Evolutionary conservation across 2,329 filamentous ascomycete genomes (phyloP).

Genomic region (Didymella glomerata): DNA sequence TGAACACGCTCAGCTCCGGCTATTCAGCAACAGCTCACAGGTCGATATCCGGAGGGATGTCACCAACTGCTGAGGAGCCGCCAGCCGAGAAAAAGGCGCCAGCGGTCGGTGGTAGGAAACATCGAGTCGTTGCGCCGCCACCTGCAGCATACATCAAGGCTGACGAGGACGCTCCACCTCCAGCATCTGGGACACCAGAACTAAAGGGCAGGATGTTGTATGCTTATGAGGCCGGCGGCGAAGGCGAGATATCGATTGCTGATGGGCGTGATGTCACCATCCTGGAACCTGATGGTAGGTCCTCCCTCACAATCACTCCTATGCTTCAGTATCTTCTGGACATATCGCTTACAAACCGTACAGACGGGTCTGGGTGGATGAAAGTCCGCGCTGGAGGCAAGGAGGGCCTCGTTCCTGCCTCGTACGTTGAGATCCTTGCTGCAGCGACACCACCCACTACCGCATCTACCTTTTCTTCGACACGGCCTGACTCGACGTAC

Average conservation of each 20-base stretch:
- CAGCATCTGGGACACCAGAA: slow-evolving; percentile 55
- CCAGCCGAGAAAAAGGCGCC: slow-evolving; percentile 47
- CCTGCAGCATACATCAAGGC: slow-evolving; percentile 81
- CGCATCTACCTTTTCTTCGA: slow-evolving; percentile 46
- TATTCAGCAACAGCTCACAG: slow-evolving; percentile 82
- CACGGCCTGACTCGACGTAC: slow-evolving; percentile 65
- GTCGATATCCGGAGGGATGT: slow-evolving; percentile 70
- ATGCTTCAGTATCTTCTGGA: slow-evolving; percentile 28
- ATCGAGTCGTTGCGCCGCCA: slow-evolving; percentile 85
- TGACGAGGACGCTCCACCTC: slow-evolving; percentile 57
- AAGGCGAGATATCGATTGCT: slow-evolving; percentile 80
- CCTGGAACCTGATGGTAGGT: slow-evolving; percentile 86
- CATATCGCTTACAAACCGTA: slow-evolving; percentile 31
- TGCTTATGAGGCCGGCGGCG: slow-evolving; percentile 78
- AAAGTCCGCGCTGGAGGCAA: slow-evolving; percentile 78
- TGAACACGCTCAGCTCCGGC: slow-evolving; percentile 77
- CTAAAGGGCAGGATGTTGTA: slow-evolving; percentile 90
- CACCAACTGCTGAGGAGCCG: slow-evolving; percentile 62
- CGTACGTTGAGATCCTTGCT: slow-evolving; percentile 76
- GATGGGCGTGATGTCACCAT: slow-evolving; percentile 82
- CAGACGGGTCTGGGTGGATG: slow-evolving; percentile 92
- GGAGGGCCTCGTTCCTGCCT: slow-evolving; percentile 86
- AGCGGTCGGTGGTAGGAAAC: slow-evolving; percentile 57
- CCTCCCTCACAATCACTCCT: slow-evolving; percentile 23
- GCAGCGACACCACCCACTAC: slow-evolving; percentile 51